Percentiles rank a stretch among this genome's conserved stretches.
Evolutionary conservation across 2,329 filamentous ascomycete species (phyloP).

Genomic region (Aspergillus quadricinctus): DNA sequence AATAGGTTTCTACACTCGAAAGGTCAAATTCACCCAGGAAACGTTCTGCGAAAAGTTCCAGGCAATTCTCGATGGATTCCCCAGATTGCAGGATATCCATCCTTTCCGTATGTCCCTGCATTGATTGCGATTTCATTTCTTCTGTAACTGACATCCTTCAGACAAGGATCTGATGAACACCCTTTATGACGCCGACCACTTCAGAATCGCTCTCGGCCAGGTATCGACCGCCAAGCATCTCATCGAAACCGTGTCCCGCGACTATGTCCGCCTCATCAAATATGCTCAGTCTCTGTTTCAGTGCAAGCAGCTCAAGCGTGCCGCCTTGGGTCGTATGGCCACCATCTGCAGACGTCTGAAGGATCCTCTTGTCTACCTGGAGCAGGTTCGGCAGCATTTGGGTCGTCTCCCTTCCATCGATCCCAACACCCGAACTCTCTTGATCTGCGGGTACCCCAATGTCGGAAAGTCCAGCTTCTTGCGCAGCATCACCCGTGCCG

Average conservation of each 20-base stretch:
- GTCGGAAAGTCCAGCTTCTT: conserved; percentile 97
- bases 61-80: conserved; percentile 87
- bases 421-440: conserved; percentile 89
- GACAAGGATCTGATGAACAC: conserved; percentile 89
- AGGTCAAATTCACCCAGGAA: conserved; percentile 97
- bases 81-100: conserved; percentile 87
- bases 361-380: conserved; percentile 89
- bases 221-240: conserved; percentile 93
- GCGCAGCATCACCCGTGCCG: conserved; percentile 83
- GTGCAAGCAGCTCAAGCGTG: conserved; percentile 97
- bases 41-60: conserved; percentile 93
- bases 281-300: conserved; percentile 97
- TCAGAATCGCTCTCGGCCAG: conserved; percentile 93
- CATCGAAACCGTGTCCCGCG: conserved; percentile 91
- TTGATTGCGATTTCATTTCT: conserved; percentile 14
- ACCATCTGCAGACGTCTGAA: conserved; percentile 93
- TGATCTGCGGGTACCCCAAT: conserved; percentile 97
- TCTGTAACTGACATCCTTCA: conserved; percentile 21
- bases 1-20: conserved; percentile 85
- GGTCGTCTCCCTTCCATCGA: conserved; percentile 98
- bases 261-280: conserved; percentile 94
- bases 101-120: conserved; percentile 67
- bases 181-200: conserved; percentile 96
- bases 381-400: conserved; percentile 94
- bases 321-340: conserved; percentile 94